Evolutionary conservation across 2,329 filamentous ascomycete genomes (phyloP), one percentile per base, ranked within the genome.

Genomic region (Apiospora aurea): DNA sequence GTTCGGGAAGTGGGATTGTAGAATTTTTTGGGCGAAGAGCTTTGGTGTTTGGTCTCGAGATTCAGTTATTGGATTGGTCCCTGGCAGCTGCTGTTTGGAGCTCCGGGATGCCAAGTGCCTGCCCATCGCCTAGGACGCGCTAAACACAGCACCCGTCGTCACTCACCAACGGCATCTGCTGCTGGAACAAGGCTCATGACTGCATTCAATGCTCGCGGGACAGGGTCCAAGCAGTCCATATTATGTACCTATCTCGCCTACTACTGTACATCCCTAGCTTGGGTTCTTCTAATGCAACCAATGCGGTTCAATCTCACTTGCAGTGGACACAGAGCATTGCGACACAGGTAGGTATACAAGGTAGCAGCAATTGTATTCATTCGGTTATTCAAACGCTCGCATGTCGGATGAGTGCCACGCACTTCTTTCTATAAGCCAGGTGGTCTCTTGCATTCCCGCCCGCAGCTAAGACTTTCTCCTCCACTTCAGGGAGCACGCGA

Each of bases 361-460:
- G 21, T 51, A 26, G 13, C 13, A n/a, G 46, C 46, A 13, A n/a
- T 41, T 41, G 57, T 14, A 64, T 38, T 64, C 57, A 64, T 41
- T 24, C 34, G 41, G n/a, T 64, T 34, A 64, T 41, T 24, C 34
- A 64, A 14, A 38, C 57, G 21, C 34, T 4, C 18, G 34, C n/a
- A 1, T 38, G 18, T 21, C 34, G 21, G 41, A 24, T 41, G 41
- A 34, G 24, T 64, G 34, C 57, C 57, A 64, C 34, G 8, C 4
- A 64, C 16, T 64, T 41, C 57, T 64, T 64, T 41, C 57, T 64
- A 64, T 64, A 64, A 64, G 57, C 34, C 34, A 64, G 57, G 57
- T 64, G 57, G 57, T 38, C 57, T 64, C 57, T 38, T 64, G 57
- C 57, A 64, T 41, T 64, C 29, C 57, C 34, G 57, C 21, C 57